phyloP scores from a whole-genome alignment of 495 filamentous ascomycete genomes.

The Talaromyces nanjingensis region DNA sequence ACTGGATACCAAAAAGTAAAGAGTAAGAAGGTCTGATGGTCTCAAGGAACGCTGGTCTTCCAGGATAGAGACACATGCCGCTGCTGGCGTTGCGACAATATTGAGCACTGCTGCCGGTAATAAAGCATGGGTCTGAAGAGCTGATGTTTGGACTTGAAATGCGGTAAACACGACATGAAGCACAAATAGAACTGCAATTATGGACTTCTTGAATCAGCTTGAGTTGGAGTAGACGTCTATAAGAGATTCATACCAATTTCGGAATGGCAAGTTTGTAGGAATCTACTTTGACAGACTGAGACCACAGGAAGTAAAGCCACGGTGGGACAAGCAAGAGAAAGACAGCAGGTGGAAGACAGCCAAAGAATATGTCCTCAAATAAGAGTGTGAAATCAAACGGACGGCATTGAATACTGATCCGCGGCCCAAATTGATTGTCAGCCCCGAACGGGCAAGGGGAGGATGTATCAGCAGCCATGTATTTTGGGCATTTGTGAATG shows the following conservation, averaged over 20 bases:
- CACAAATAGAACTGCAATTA: constrained; percentile 13
- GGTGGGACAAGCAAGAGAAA: constrained; percentile 21
- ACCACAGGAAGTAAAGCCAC: constrained; percentile 18
- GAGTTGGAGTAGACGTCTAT: background rate
- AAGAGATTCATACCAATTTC: constrained; percentile 18
- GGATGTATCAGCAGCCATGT: background rate
- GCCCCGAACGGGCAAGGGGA: background rate
- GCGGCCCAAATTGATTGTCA: constrained; percentile 27
- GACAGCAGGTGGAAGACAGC: constrained; percentile 18
- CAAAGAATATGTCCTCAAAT: constrained; percentile 28
- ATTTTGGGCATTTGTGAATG: background rate
- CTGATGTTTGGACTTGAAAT: constrained; percentile 11
- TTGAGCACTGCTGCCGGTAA: constrained; percentile 39
- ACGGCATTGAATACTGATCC: constrained; percentile 19
- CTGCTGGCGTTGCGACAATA: constrained; percentile 31
- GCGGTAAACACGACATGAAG: constrained; percentile 20
- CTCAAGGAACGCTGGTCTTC: constrained; percentile 49
- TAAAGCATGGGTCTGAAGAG: constrained; percentile 29
- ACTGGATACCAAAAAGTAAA: constrained; percentile 52
- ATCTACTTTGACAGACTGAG: constrained; percentile 18
- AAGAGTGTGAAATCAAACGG: constrained; percentile 30
- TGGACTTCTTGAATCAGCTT: background rate
- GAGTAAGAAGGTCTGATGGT: constrained; percentile 52
- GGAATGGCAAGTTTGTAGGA: constrained; percentile 20
- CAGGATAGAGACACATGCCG: constrained; percentile 43